Conservation (phyloP, 768 basidiomycete genomes). For the Collybia nuda region DNA sequence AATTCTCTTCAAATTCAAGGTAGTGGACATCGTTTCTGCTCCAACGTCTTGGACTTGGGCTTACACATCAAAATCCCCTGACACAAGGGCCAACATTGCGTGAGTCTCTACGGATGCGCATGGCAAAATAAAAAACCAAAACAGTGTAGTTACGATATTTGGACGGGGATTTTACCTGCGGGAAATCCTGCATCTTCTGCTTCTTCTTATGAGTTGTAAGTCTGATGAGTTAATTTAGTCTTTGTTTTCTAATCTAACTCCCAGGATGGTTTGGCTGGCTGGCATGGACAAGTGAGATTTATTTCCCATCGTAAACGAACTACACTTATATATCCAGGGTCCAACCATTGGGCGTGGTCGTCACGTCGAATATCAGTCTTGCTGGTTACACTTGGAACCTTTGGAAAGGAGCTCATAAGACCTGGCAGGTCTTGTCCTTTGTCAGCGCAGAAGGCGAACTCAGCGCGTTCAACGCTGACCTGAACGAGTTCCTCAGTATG, state of each 20-base stretch:
- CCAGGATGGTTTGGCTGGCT: conserved; percentile 62
- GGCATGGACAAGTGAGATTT: conserved; percentile 47
- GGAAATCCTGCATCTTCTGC: conserved; percentile 45
- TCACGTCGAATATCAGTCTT: conserved; percentile 36
- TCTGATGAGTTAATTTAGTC: not conserved
- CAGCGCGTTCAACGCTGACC: conserved; percentile 48
- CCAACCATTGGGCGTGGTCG: conserved; percentile 53
- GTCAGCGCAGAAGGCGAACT: conserved; percentile 47
- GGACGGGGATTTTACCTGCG: conserved; percentile 42
- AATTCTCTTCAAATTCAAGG: conserved; percentile 30
- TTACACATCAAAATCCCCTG: conserved; percentile 41
- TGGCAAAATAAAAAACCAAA: not conserved
- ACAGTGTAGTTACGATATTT: conserved; percentile 48
- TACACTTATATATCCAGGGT: conserved; percentile 31
- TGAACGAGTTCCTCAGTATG: conserved; percentile 57
- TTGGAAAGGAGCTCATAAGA: conserved; percentile 52
- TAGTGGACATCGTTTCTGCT: conserved; percentile 39
- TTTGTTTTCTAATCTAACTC: not conserved
- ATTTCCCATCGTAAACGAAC: not conserved
- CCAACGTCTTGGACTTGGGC: conserved; percentile 54
- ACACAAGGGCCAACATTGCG: conserved; percentile 56
- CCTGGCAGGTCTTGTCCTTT: conserved; percentile 60
- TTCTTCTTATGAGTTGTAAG: conserved; percentile 56
- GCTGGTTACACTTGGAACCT: conserved; percentile 56
- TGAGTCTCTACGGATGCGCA: conserved; percentile 16